phyloP scores from a whole-genome alignment of 2,329 filamentous ascomycete genomes.

The Fusarium chaquense region DNA sequence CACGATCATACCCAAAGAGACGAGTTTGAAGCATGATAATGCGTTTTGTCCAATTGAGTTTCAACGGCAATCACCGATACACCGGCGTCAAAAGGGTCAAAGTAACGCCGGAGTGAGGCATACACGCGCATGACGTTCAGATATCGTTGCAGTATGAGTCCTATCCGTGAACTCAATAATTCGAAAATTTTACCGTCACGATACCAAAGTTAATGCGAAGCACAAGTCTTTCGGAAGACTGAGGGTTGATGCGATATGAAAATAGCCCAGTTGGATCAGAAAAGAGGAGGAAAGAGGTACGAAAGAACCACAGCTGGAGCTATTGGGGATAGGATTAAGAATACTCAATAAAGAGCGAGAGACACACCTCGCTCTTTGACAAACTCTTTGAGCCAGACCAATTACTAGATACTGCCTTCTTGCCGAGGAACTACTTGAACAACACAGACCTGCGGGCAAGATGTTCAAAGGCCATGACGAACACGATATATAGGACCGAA shows the following conservation, averaged over 20 bases:
- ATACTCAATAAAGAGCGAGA: neutral
- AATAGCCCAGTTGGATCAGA: neutral
- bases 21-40: neutral
- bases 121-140: neutral
- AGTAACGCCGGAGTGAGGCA: neutral
- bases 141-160: neutral
- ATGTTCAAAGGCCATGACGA: neutral
- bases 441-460: neutral
- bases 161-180: neutral
- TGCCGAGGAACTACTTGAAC: neutral
- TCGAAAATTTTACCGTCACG: neutral
- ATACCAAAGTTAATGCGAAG: too few species aligned
- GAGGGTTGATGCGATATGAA: neutral
- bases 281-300: neutral
- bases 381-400: neutral
- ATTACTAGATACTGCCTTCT: neutral
- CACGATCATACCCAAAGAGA: neutral
- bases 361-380: neutral
- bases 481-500: neutral
- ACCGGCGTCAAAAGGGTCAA: neutral
- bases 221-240: neutral
- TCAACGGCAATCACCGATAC: conserved; percentile 1
- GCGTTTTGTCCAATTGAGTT: neutral
- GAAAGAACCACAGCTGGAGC: neutral
- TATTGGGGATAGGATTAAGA: neutral